Evolutionary conservation across 192 early-diverging fungal species (phyloP), one percentile per base, ranked within the genome.

Genomic region (Umbelopsis sp.): DNA sequence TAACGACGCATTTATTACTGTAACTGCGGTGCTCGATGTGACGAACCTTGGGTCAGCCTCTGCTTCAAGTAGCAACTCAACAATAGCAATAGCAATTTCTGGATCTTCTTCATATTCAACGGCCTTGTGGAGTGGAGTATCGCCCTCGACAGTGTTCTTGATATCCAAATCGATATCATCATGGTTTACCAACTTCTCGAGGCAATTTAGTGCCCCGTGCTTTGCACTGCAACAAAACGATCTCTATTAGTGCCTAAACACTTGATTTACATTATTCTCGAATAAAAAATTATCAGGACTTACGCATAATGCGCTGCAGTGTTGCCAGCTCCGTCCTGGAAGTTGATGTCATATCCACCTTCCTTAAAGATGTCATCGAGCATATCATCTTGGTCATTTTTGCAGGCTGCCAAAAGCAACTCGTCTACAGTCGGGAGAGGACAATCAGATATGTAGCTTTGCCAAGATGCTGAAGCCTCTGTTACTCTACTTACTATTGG

Each of bases 71-170:
- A 91, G 75, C 52, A 86, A 71, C 69, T 84, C 79, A 23, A 86
- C 87, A 64, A 91, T 90, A 13, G 81, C 82, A n/a, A 90, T 73
- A 15, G 85, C 85, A 16, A 73, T 70, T 15, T 85, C 82, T 16
- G 84, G 77, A 69, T 87, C 86, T 21, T 83, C 75, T 13, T 73
- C 71, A 68, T 86, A 86, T 46, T 71, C 76, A 35, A 90, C 85
- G 23, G 89, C 91, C 55, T 86, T 82, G 77, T 91, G 90, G 15
- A 93, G 80, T 22, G 91, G 88, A 7, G 91, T 93, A 49, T 91
- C 82, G 10, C 74, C 78, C 35, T 80, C 74, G 6, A 80, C n/a
- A 13, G 67, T 68, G 73, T 93, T 87, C 53, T 83, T 68, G 12
- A 83, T 74, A 68, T 91, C 84, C 18, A 88, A 69, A 16, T 87